Conservation (phyloP, 2,329 filamentous ascomycete genomes). For the Colletotrichum sp. region DNA sequence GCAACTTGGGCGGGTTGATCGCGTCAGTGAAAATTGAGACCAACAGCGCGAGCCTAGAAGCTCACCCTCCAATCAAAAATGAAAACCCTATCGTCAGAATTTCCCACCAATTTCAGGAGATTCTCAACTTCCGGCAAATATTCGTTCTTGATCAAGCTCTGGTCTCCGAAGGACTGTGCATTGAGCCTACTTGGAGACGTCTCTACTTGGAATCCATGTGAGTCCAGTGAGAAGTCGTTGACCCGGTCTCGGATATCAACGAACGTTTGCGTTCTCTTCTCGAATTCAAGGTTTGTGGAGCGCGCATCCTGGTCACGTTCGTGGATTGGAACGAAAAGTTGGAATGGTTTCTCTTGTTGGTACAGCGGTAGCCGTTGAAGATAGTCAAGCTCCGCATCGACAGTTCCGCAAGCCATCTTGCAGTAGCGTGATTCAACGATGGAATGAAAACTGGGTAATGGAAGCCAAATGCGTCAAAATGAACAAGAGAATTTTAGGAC, state of each 20-base stretch:
- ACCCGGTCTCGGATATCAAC: neutral
- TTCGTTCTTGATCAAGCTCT: neutral
- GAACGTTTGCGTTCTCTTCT: neutral
- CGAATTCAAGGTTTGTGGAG: neutral
- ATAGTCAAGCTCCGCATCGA: neutral
- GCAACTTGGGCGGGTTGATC: fast-evolving
- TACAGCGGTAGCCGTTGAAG: neutral
- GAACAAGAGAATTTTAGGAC: no score
- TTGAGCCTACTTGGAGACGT: neutral
- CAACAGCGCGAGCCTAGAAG: fast-evolving
- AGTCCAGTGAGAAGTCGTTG: neutral
- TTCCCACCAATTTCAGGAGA: neutral
- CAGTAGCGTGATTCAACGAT: neutral
- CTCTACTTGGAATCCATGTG: neutral
- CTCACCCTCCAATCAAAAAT: neutral
- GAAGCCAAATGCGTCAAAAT: no score
- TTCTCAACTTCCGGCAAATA: neutral
- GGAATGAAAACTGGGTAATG: no score
- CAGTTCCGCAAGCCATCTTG: neutral
- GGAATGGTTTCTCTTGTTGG: neutral
- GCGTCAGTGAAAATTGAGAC: neutral
- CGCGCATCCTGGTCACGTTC: neutral
- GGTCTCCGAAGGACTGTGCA: neutral
- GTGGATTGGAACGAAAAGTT: neutral
- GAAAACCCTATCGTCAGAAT: neutral